Evolutionary conservation across 257 asterid species (phyloP), one percentile per base, ranked within the genome.

Genomic region (Fraxinus pennsylvanica): DNA sequence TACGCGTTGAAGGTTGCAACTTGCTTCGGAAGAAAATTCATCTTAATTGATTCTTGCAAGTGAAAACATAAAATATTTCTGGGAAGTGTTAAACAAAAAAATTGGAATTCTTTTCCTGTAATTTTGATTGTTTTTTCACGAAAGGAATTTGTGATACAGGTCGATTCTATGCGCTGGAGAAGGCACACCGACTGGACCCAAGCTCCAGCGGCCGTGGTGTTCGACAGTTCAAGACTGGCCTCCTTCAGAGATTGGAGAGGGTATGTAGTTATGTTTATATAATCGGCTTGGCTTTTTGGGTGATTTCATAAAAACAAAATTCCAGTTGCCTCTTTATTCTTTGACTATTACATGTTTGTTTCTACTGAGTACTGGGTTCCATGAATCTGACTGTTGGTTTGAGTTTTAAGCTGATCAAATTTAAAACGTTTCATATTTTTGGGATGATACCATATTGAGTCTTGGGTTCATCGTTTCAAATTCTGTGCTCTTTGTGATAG

Each of bases 151-250:
- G 3, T 70, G 13, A 59, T 83, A 2, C 59, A 92, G 99, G 99
- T 78, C 97, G 99, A 27, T 92, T 96, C 87, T 96, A 96, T 81
- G 99, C 99, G 13, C 93, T 96, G 65, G 99, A 96, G 87, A 96
- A 96, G 91, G 97, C 99, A 52, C 94, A 92, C 81, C 88, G 99
- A 68, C 72, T 92, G 88, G 99, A 96, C 71, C 97, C 91, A 0
- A 89, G 88, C 84, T 96, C 99, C 19, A 90, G 94, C 59, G 99
- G 99, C 50, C 97, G 99, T 81, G 99, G 99, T 78, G 99, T 96
- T 50, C 92, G 98, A 15, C 99, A 96, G 75, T 96, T 96, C 83
- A 96, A 96, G 77, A 96, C 99, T 21, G 92, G 92, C 80, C 96
- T 96, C 72, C 96, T 90, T 78, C 99, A 93, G 77, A 93, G 99